Evolutionary conservation across 495 filamentous ascomycete species (phyloP).

Genomic region (Podospora comata): DNA sequence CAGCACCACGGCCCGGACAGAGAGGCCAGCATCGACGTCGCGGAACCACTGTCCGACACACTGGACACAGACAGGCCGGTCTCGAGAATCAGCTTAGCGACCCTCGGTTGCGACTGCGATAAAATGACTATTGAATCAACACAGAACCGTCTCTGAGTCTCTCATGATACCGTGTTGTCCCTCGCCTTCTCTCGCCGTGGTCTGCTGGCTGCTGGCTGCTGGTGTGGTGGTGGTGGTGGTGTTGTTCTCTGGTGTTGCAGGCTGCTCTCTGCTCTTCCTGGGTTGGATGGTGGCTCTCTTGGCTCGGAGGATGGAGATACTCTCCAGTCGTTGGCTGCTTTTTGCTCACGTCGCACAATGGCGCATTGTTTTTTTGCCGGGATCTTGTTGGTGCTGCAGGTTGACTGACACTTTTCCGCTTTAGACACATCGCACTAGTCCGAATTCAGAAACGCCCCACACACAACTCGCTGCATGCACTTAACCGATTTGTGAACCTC

Average conservation of each 20-base stretch:
- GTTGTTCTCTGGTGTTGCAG: constrained; percentile 10
- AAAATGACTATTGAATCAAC: background rate
- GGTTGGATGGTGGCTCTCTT: constrained; percentile 4
- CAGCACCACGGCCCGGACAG: background rate
- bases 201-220: background rate
- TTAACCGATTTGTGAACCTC: background rate
- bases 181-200: background rate
- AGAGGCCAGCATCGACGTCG: background rate
- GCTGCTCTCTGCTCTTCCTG: constrained; percentile 12
- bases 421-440: constrained; percentile 18
- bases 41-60: background rate
- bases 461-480: background rate
- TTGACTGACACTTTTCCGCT: constrained; percentile 10
- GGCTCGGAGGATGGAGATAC: background rate
- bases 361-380: background rate
- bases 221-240: background rate
- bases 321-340: background rate
- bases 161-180: background rate
- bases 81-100: background rate
- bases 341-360: constrained; percentile 8
- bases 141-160: background rate
- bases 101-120: background rate
- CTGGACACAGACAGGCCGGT: background rate
- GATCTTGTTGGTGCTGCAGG: constrained; percentile 9
- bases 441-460: constrained; percentile 15